Conservation (phyloP, 1,139 yeast genomes). For the Candida sojae region DNA sequence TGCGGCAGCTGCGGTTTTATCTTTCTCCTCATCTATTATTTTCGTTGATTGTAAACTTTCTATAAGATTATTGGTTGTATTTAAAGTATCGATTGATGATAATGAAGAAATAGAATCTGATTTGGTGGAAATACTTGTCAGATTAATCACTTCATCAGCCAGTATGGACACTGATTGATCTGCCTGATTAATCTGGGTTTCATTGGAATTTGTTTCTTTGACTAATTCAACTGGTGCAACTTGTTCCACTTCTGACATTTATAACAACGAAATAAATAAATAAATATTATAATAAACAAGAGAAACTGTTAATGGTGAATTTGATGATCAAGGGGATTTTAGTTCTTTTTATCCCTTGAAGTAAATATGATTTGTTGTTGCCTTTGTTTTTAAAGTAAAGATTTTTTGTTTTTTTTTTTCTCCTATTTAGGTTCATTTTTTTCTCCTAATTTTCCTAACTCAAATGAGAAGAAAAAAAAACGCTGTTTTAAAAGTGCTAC, state of each 20-base stretch:
- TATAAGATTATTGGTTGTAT: constrained; percentile 35
- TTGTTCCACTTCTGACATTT: neutral
- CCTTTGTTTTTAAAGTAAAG: neutral
- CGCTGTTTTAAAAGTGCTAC: neutral
- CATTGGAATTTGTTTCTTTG: neutral
- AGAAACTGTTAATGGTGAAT: too few relatives aligned
- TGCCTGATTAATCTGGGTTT: neutral
- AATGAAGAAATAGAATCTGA: constrained; percentile 24
- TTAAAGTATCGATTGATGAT: constrained; percentile 28
- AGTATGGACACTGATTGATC: neutral
- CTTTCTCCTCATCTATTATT: neutral
- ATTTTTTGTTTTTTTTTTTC: neutral
- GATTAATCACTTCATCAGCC: neutral
- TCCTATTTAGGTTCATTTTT: neutral
- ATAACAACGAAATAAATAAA: too few relatives aligned
- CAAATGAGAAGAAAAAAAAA: too few relatives aligned
- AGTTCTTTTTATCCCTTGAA: neutral
- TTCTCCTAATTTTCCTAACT: neutral
- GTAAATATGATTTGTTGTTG: neutral
- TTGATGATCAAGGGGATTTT: too few relatives aligned
- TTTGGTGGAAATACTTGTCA: neutral
- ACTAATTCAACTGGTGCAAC: neutral
- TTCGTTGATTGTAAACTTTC: constrained; percentile 25
- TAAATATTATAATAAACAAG: too few relatives aligned
- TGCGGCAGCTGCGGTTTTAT: neutral